Conservation (phyloP, 352 stramenopile genomes). For the Albugo candida region DNA sequence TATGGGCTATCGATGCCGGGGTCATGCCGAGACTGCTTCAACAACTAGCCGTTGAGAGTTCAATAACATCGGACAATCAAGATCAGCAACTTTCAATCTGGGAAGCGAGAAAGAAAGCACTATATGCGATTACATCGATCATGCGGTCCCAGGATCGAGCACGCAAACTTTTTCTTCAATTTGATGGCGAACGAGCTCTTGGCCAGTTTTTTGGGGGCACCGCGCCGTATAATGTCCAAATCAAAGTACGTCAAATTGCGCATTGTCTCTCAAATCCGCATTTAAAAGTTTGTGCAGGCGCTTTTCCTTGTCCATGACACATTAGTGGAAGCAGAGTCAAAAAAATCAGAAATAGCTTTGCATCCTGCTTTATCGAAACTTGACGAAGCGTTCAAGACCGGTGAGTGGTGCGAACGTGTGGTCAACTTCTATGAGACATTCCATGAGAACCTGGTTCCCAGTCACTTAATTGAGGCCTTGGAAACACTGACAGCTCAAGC, state of each 20-base stretch:
- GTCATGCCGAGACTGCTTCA: conserved; percentile 45
- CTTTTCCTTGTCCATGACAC: conserved; percentile 55
- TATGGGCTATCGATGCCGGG: conserved; percentile 59
- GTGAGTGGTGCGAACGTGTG: conserved; percentile 34
- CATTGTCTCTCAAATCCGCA: background rate
- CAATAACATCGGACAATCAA: background rate
- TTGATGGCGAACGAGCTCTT: conserved; percentile 21
- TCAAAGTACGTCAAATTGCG: conserved; percentile 26
- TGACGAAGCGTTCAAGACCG: conserved; percentile 20
- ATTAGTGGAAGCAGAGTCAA: conserved; percentile 17
- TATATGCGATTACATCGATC: conserved; percentile 62
- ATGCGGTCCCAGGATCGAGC: conserved; percentile 42
- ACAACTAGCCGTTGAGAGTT: conserved; percentile 22
- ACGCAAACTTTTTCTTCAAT: conserved; percentile 34
- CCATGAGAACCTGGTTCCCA: too few relatives aligned
- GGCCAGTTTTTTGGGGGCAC: conserved; percentile 19
- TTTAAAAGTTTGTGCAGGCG: conserved; percentile 9
- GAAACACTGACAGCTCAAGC: too few relatives aligned
- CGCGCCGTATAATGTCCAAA: conserved; percentile 24
- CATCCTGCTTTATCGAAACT: conserved; percentile 18
- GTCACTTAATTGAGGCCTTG: too few relatives aligned
- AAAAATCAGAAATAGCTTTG: background rate
- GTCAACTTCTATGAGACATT: conserved; percentile 17
- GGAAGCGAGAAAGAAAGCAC: conserved; percentile 69
- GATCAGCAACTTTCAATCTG: conserved; percentile 11